Conservation (phyloP, 202 grass and related monocot species). For the Thinopyrum obtusiflorum region DNA sequence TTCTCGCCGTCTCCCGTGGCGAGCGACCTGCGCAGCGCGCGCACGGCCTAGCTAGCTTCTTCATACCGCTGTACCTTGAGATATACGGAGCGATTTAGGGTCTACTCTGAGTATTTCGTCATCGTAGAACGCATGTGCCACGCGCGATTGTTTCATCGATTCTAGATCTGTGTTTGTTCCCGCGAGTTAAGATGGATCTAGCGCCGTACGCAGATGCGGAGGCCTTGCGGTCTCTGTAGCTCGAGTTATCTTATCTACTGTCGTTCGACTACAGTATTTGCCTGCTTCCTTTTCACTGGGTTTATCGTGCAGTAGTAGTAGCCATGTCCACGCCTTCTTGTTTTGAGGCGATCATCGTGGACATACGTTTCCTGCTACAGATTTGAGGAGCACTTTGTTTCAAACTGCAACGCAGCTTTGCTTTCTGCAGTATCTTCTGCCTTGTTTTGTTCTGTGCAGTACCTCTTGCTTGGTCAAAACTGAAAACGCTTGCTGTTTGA, state of each 20-base stretch:
- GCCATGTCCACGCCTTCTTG: no score
- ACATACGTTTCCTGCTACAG: neutral
- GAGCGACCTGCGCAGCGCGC: neutral
- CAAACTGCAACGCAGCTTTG: neutral
- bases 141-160: neutral
- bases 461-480: neutral
- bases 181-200: no score
- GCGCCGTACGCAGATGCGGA: no score
- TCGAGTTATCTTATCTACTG: no score
- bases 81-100: neutral
- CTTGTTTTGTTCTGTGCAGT: neutral
- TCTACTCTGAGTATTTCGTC: neutral
- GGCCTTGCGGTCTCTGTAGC: no score
- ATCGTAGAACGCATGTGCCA: neutral
- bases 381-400: no score
- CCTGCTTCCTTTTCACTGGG: no score
- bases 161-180: neutral
- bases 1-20: constrained; percentile 16
- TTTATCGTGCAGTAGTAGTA: no score
- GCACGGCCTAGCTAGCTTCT: neutral
- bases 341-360: neutral
- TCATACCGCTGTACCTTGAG: neutral
- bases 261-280: no score
- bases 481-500: neutral
- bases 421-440: neutral